These are phyloP conservation scores for Sanguinoderma infundibulare DNA, from an alignment of 1,284 basidiomycete species.

Conservation along the genomic window DNA sequence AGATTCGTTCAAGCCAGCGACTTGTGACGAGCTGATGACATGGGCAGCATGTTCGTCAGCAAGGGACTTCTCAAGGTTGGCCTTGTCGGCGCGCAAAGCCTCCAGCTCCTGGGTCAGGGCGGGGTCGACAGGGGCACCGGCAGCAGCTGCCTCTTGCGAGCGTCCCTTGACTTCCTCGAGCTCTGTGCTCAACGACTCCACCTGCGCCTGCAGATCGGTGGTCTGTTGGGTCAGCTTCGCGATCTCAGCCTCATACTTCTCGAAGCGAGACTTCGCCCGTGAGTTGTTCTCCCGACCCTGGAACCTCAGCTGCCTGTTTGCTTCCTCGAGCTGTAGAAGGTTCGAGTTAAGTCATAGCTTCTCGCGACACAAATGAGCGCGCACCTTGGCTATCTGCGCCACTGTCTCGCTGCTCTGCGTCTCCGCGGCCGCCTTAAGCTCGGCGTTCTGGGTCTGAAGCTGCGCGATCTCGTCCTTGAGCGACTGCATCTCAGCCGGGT, in stretches of 20 bases:
- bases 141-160: slow-evolving; percentile 23
- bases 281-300: slow-evolving; percentile 39
- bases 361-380: not conserved
- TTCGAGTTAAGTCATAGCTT: not conserved
- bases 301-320: slow-evolving; percentile 33
- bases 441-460: slow-evolving; percentile 51
- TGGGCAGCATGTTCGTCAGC: slow-evolving; percentile 41
- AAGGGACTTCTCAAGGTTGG: slow-evolving; percentile 44
- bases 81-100: slow-evolving; percentile 47
- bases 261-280: slow-evolving; percentile 38
- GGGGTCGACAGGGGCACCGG: slow-evolving; percentile 23
- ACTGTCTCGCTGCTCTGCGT: slow-evolving; percentile 43
- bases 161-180: slow-evolving; percentile 37
- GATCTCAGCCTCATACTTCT: slow-evolving; percentile 39
- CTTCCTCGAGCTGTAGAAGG: not conserved
- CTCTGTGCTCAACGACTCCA: slow-evolving; percentile 36
- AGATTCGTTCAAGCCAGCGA: slow-evolving; percentile 25
- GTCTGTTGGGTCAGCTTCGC: slow-evolving; percentile 39
- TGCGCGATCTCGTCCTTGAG: slow-evolving; percentile 75
- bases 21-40: slow-evolving; percentile 13
- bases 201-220: slow-evolving; percentile 32
- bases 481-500: slow-evolving; percentile 85
- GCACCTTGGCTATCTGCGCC: slow-evolving; percentile 23
- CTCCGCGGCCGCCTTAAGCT: slow-evolving; percentile 41
- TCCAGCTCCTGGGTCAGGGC: slow-evolving; percentile 42